These are phyloP conservation scores for Populus hybrid DNA, from an alignment of 441 rosid species.

Conservation along the genomic window DNA sequence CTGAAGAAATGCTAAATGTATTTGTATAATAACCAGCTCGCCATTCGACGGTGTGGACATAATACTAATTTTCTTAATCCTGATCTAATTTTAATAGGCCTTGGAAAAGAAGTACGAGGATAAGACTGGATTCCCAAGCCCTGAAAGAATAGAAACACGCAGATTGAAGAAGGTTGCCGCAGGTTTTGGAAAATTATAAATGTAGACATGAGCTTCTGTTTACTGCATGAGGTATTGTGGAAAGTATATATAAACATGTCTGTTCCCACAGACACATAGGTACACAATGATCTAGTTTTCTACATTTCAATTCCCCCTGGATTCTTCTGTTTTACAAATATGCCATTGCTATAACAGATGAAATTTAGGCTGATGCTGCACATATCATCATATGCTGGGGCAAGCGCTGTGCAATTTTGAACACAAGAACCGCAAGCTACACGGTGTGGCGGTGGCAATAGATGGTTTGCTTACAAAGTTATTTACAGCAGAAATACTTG, in stretches of 20 bases:
- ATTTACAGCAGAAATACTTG: background rate
- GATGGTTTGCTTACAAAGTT: background rate
- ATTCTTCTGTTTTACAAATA: background rate
- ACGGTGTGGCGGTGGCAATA: background rate
- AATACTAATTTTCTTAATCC: background rate
- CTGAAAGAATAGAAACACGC: conserved; percentile 65
- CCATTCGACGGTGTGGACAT: background rate
- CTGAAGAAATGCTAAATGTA: background rate
- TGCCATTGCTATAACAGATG: background rate
- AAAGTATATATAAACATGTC: background rate
- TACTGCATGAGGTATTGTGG: conserved; percentile 5
- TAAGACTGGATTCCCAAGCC: conserved; percentile 69
- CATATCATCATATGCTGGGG: background rate
- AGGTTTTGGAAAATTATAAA: conserved; percentile 82
- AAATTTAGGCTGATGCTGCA: conserved; percentile 2
- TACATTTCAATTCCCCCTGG: background rate
- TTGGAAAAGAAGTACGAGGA: conserved; percentile 82
- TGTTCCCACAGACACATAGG: background rate
- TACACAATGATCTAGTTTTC: background rate
- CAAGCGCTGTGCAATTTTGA: conserved; percentile 6
- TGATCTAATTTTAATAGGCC: conserved; percentile 38
- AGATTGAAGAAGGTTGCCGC: conserved; percentile 54
- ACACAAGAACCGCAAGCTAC: background rate
- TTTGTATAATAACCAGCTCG: background rate
- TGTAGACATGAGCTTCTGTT: conserved; percentile 14